Base-by-base conservation (phyloP, 1,284 basidiomycete genomes). In the Exobasidium cylindrosporum region DNA sequence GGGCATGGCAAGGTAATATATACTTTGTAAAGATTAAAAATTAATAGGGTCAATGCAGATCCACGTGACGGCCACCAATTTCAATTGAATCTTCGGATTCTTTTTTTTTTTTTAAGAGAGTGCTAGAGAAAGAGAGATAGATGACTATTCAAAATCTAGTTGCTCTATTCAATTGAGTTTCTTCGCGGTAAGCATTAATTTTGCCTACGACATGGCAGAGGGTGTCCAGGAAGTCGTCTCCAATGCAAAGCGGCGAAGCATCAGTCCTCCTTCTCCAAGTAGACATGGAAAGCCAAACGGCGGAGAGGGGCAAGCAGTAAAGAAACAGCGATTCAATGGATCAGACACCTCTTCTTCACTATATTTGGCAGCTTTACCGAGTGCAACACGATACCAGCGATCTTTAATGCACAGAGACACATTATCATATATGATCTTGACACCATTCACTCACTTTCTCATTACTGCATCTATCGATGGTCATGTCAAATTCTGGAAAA, bases 321-420 rank as follows among this genome's bases (percentile, higher is more conserved):
- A 40, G 35, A 40, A 40, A 17, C 35, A 40, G 35, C 35, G 35
- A 40, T 17, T 40, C 10, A 40, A 40, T 40, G 35, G 35, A 10
- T 7, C 7, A 17, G 35, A 40, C 35, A 40, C 35, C 7, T 40
- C 35, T 40, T 7, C 35, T 10, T 7, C 35, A 17, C 17, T 40
- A 10, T 17, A 40, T 24, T 24, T 50, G n/a, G 21, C n/a, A 21
- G 47, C 47, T 50, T 83, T 99, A 29, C 96, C 96, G 1, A 87
- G 87, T 73, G 87, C 92, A 56, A 91, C 97, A 77, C 87, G 96
- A 70, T 99, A 98, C 82, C 89, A 88, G 83, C 93, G 95, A 83
- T 94, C 91, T 64, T 96, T 98, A 82, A 98, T 98, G 96, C 96
- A 99, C 81, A 84, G 94, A 57, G 95, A 98, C 73, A 86, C 88